Evolutionary conservation across 148 eudicot genomes (phyloP).

Genomic region (Rhododendron vialii): DNA sequence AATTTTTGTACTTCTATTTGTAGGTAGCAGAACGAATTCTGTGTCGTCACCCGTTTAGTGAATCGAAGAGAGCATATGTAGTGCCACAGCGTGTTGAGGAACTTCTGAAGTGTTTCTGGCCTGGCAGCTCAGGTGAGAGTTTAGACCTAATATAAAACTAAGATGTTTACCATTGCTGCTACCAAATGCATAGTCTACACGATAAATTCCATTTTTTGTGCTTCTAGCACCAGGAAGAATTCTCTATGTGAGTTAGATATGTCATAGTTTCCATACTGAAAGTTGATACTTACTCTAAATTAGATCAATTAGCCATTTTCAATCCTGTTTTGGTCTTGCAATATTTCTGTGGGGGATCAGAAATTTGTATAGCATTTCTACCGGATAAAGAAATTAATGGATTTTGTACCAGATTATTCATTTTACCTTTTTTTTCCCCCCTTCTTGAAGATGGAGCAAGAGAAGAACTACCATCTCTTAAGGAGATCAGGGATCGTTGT

Average conservation of each 20-base stretch:
- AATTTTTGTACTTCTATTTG: neutral
- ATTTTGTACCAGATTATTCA: neutral
- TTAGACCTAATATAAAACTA: neutral
- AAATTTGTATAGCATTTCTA: neutral
- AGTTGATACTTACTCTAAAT: neutral
- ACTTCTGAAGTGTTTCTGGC: slow-evolving; percentile 91
- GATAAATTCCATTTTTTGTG: neutral
- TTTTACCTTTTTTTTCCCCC: neutral
- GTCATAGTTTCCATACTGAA: neutral
- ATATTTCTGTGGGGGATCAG: neutral
- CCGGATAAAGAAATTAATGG: neutral
- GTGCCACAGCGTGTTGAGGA: slow-evolving; percentile 95
- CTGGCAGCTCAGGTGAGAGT: slow-evolving; percentile 68
- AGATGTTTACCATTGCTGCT: neutral
- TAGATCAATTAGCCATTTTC: neutral
- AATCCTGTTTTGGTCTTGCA: neutral
- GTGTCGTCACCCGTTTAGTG: slow-evolving; percentile 96
- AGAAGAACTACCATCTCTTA: slow-evolving; percentile 61
- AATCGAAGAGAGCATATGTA: slow-evolving; percentile 93
- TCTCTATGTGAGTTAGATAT: neutral
- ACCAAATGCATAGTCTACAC: neutral
- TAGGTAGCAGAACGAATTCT: slow-evolving; percentile 79
- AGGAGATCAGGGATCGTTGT: slow-evolving; percentile 61
- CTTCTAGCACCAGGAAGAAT: neutral
- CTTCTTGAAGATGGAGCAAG: slow-evolving; percentile 51